Evolutionary conservation across 1,139 yeast species (phyloP).

Genomic region (Pneumocystis wakefieldiae): DNA sequence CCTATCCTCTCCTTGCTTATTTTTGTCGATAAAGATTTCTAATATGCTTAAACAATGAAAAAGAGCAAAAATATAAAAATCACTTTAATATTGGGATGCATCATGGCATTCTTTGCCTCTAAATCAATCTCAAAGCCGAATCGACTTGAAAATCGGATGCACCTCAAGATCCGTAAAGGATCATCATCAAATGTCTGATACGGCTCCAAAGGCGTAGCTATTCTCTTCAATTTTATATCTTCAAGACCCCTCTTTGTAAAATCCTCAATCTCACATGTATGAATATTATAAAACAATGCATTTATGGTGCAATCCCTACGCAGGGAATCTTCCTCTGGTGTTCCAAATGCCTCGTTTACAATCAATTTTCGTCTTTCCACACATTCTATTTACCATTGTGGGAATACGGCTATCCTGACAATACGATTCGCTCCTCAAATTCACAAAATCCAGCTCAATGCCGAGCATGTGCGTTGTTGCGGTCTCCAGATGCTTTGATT

Average conservation of each 20-base stretch:
- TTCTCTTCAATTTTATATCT: slow-evolving; percentile 53
- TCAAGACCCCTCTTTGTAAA: slow-evolving; percentile 58
- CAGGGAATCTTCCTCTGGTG: slow-evolving; percentile 80
- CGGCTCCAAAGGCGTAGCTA: slow-evolving; percentile 81
- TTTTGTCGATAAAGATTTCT: slow-evolving; percentile 44
- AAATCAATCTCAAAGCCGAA: slow-evolving; percentile 53
- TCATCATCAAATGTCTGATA: slow-evolving; percentile 77
- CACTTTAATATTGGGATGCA: slow-evolving; percentile 36
- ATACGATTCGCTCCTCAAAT: slow-evolving; percentile 74
- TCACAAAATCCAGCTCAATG: slow-evolving; percentile 80
- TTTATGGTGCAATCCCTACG: slow-evolving; percentile 88
- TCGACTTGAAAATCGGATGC: slow-evolving; percentile 72
- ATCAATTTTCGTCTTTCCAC: slow-evolving; percentile 3
- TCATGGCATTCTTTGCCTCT: slow-evolving; percentile 54
- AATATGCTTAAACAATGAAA: background rate
- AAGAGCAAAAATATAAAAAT: background rate
- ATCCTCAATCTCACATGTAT: slow-evolving; percentile 59
- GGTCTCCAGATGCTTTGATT: slow-evolving; percentile 89
- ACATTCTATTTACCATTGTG: slow-evolving; percentile 18
- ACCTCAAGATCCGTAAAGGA: slow-evolving; percentile 73
- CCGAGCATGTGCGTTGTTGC: slow-evolving; percentile 80
- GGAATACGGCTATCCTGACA: slow-evolving; percentile 76
- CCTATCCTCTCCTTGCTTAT: slow-evolving; percentile 88
- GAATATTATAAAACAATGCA: slow-evolving; percentile 75
- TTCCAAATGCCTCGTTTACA: slow-evolving; percentile 42